Conservation (phyloP, 225 moss, liverwort and hornwort genomes). For the Marchantia polymorpha region DNA sequence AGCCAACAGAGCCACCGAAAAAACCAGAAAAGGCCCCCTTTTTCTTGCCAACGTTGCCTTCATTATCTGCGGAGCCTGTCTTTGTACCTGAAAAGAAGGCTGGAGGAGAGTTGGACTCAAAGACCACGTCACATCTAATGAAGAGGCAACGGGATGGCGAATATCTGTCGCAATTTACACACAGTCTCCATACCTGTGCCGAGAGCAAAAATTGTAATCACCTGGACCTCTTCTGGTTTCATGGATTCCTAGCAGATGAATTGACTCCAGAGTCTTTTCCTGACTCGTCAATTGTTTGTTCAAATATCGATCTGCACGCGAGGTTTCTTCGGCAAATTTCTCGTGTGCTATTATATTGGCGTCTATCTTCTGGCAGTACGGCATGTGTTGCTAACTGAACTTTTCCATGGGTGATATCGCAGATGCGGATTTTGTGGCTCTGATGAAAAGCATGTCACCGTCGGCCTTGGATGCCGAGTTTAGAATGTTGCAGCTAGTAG, state of each 20-base stretch:
- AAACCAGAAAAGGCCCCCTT: constrained; percentile 93
- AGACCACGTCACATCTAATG: constrained; percentile 35
- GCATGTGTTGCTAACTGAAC: background rate
- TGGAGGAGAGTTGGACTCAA: constrained; percentile 18
- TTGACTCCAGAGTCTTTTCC: background rate
- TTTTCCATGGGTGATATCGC: constrained; percentile 2
- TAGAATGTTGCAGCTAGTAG: constrained; percentile 80
- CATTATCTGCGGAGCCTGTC: constrained; percentile 63
- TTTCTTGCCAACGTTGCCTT: constrained; percentile 76
- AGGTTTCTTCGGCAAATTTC: background rate
- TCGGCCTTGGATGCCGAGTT: constrained; percentile 84
- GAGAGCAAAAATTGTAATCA: constrained; percentile 57
- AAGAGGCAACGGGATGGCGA: constrained; percentile 48
- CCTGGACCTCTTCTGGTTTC: background rate
- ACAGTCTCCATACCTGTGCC: constrained; percentile 54
- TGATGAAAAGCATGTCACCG: constrained; percentile 63
- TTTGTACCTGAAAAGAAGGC: constrained; percentile 46
- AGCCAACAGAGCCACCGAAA: constrained; percentile 87
- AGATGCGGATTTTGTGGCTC: constrained; percentile 58
- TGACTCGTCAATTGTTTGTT: background rate
- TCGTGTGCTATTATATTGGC: background rate
- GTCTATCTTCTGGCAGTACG: background rate
- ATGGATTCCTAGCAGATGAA: background rate
- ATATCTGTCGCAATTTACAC: constrained; percentile 59
- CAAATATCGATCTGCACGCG: background rate